Conservation (phyloP, 108 stramenopile genomes). For the Fragilariopsis cylindrus region DNA sequence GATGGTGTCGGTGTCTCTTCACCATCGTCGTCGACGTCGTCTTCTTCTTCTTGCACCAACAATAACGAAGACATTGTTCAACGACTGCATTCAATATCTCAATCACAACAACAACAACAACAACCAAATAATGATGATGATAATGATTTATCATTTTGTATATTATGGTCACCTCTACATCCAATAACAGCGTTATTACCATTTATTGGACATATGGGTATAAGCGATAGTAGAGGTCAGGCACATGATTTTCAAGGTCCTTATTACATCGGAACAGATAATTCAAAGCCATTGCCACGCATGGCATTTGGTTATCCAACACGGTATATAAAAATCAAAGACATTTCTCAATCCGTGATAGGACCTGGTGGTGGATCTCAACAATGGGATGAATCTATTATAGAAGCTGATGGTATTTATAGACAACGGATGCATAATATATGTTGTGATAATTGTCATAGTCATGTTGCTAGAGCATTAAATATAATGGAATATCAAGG, state of each 20-base stretch:
- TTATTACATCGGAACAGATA: conserved; percentile 84
- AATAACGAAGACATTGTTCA: too few species aligned
- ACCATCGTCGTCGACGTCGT: too few species aligned
- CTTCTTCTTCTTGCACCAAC: too few species aligned
- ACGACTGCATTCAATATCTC: too few species aligned
- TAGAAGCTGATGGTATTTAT: conserved; percentile 85
- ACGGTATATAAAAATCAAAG: conserved; percentile 51
- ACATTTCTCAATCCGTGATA: background rate
- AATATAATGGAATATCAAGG: conserved; percentile 74
- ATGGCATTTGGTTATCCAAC: conserved; percentile 84
- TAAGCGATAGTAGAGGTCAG: conserved; percentile 81
- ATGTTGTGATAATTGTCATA: conserved; percentile 94
- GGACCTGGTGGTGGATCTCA: conserved; percentile 27
- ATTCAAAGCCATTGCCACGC: conserved; percentile 16
- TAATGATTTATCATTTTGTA: conserved; percentile 53
- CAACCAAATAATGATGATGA: too few species aligned
- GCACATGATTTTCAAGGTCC: conserved; percentile 96
- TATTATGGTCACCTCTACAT: conserved; percentile 90
- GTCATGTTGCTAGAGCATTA: conserved; percentile 92
- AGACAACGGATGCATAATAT: conserved; percentile 91
- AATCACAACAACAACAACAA: too few species aligned
- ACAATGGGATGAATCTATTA: conserved; percentile 75
- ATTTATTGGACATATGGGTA: conserved; percentile 97
- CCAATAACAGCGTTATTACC: conserved; percentile 90
- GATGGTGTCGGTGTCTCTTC: too few species aligned